phyloP scores from a whole-genome alignment of 1,139 yeast species.

The Kodamaea anthophila region DNA sequence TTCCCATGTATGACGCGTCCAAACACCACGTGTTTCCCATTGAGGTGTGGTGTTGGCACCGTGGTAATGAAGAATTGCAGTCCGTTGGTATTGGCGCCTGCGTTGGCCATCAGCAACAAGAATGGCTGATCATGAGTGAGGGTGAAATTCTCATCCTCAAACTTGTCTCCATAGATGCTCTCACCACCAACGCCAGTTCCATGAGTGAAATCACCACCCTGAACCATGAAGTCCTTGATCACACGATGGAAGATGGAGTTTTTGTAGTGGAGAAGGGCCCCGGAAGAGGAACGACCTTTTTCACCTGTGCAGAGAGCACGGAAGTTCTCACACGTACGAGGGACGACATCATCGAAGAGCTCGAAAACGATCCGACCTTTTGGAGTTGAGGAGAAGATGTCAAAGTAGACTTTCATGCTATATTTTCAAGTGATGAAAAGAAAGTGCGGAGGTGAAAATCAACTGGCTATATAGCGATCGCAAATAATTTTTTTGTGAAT shows the following conservation, averaged over 20 bases:
- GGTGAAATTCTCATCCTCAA: conserved; percentile 85
- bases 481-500: no score
- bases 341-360: conserved; percentile 73
- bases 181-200: conserved; percentile 93
- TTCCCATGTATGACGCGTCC: conserved; percentile 86
- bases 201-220: conserved; percentile 94
- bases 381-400: conserved; percentile 54
- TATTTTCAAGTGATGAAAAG: no score
- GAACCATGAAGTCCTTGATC: conserved; percentile 86
- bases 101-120: conserved; percentile 91
- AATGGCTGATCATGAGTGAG: conserved; percentile 78
- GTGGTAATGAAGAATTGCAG: conserved; percentile 91
- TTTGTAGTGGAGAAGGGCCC: conserved; percentile 67
- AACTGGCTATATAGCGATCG: no score
- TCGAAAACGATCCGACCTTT: conserved; percentile 75
- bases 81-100: conserved; percentile 93
- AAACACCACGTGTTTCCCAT: conserved; percentile 94
- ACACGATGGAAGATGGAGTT: conserved; percentile 87
- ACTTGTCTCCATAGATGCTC: conserved; percentile 90
- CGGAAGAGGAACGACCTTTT: conserved; percentile 60
- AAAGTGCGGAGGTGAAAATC: no score
- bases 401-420: conserved; percentile 75
- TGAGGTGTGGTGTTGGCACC: conserved; percentile 77
- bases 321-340: conserved; percentile 91
- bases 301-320: conserved; percentile 88